Evolutionary conservation across 2,329 filamentous ascomycete species (phyloP).

Genomic region (Geosmithia morbida): DNA sequence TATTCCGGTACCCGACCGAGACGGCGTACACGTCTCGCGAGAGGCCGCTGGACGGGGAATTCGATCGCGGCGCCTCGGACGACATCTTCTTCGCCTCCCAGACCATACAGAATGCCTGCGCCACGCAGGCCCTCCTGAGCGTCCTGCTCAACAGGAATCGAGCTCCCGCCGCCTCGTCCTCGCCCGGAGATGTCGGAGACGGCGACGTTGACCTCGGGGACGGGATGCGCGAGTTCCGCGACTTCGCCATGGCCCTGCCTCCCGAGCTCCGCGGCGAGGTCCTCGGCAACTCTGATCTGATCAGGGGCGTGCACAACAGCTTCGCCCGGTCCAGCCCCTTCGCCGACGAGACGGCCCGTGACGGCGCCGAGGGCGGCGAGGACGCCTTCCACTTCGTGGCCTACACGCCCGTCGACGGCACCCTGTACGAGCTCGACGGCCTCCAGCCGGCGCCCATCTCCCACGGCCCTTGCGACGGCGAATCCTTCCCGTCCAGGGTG

Average conservation of each 20-base stretch:
- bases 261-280: conserved; percentile 52
- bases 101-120: conserved; percentile 97
- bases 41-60: conserved; percentile 65
- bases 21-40: conserved; percentile 41
- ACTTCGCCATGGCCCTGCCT: conserved; percentile 76
- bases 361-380: conserved; percentile 46
- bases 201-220: conserved; percentile 55
- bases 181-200: too few relatives aligned
- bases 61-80: conserved; percentile 62
- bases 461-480: conserved; percentile 60
- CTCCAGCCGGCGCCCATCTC: conserved; percentile 84
- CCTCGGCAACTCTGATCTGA: conserved; percentile 48
- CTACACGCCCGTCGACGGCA: conserved; percentile 69
- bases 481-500: conserved; percentile 64
- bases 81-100: conserved; percentile 88
- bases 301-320: conserved; percentile 74
- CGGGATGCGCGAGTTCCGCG: conserved; percentile 63
- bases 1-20: conserved; percentile 88
- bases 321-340: conserved; percentile 85
- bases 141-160: conserved; percentile 87
- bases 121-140: conserved; percentile 85
- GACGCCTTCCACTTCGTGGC: conserved; percentile 98
- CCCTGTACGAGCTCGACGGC: conserved; percentile 88
- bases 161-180: too few relatives aligned
- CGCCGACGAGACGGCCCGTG: conserved; percentile 64